phyloP scores from a whole-genome alignment of 1,284 basidiomycete species.

The Malassezia arunalokei region DNA sequence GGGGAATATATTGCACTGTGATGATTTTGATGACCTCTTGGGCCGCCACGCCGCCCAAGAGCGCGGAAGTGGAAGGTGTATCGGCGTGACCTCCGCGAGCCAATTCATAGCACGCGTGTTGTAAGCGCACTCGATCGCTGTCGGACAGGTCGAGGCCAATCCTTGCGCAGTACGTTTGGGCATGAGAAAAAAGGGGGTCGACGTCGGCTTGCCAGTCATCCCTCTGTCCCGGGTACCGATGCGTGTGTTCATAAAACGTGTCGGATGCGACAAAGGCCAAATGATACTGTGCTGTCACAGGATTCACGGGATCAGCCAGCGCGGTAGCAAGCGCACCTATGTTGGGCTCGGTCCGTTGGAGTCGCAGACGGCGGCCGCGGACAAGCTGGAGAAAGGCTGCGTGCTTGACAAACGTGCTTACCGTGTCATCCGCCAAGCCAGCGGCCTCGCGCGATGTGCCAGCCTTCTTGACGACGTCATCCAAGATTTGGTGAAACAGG shows the following conservation, averaged over 20 bases:
- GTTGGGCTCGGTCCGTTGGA: slow-evolving; percentile 44
- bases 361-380: slow-evolving; percentile 55
- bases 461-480: slow-evolving; percentile 34
- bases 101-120: slow-evolving; percentile 4
- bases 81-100: slow-evolving; percentile 62
- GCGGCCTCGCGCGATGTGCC: slow-evolving; percentile 14
- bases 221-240: slow-evolving; percentile 48
- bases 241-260: slow-evolving; percentile 45
- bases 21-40: slow-evolving; percentile 97
- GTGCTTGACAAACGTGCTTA: slow-evolving; percentile 82
- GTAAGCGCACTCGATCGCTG: neutral
- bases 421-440: slow-evolving; percentile 49
- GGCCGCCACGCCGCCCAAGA: slow-evolving; percentile 85
- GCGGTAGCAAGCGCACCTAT: slow-evolving; percentile 23
- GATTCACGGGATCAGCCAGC: slow-evolving; percentile 35
- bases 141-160: neutral
- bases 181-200: neutral
- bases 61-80: slow-evolving; percentile 79
- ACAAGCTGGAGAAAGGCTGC: slow-evolving; percentile 68
- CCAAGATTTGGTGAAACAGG: slow-evolving; percentile 47
- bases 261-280: slow-evolving; percentile 49
- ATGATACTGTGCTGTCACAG: slow-evolving; percentile 33
- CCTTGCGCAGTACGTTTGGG: neutral
- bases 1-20: slow-evolving; percentile 85
- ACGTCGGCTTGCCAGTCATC: neutral